These are phyloP conservation scores for Tetrastigma voinierianum DNA, from an alignment of 164 flowering plant species.

Conservation along the genomic window DNA sequence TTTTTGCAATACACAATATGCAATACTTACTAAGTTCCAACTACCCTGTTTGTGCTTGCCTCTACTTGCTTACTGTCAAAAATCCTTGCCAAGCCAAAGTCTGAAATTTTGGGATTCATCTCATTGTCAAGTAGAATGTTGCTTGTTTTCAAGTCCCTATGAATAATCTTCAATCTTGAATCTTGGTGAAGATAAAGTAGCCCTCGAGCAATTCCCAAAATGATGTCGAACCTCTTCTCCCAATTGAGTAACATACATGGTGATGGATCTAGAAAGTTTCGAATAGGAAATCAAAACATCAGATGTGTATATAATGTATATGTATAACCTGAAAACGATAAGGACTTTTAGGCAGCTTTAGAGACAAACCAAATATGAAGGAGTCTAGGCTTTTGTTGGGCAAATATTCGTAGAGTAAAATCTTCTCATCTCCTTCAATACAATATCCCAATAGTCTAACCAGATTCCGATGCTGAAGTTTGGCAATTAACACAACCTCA, in stretches of 20 bases:
- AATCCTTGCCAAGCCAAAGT: slow-evolving; percentile 13
- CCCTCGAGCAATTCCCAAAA: slow-evolving; percentile 11
- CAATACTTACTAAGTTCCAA: no score
- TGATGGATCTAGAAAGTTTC: background rate
- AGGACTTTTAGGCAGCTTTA: background rate
- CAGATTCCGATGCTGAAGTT: background rate
- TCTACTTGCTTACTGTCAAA: background rate
- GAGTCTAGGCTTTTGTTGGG: slow-evolving; percentile 11
- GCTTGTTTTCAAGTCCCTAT: slow-evolving; percentile 9
- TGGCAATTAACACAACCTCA: no score
- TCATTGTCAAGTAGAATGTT: slow-evolving; percentile 6
- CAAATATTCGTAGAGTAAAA: slow-evolving; percentile 7
- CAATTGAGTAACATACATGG: background rate
- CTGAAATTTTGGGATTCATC: slow-evolving; percentile 12
- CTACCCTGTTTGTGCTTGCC: no score
- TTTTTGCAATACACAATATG: no score
- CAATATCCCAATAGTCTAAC: background rate
- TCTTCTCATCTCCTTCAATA: background rate
- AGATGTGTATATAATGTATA: background rate
- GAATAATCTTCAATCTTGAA: slow-evolving; percentile 7
- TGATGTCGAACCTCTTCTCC: slow-evolving; percentile 1
- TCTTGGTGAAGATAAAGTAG: slow-evolving; percentile 14
- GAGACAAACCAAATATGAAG: slow-evolving; percentile 4
- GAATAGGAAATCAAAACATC: background rate
- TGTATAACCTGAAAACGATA: no score